phyloP scores from a whole-genome alignment of 139 green algal species.

The Chlamydomonas incerta region DNA sequence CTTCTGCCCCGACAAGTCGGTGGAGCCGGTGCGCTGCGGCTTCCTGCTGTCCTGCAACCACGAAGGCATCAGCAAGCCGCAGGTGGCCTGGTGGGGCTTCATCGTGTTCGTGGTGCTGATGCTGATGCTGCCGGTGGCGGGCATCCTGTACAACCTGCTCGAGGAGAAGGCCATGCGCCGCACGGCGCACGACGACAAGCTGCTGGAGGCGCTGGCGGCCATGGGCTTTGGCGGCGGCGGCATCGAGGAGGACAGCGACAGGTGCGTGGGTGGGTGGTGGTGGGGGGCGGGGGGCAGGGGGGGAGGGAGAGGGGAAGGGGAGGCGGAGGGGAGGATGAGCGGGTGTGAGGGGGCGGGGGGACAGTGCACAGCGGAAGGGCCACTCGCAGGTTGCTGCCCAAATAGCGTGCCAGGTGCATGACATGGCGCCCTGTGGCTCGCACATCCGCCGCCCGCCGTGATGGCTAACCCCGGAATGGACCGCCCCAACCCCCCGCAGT shows the following conservation, averaged over 20 bases:
- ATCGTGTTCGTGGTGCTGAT: conserved; percentile 14
- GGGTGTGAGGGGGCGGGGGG: too few relatives aligned
- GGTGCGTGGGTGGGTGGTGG: too few relatives aligned
- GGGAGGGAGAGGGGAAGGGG: too few relatives aligned
- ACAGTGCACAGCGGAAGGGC: too few relatives aligned
- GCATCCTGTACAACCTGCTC: conserved; percentile 1
- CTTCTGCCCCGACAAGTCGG: conserved; percentile 42
- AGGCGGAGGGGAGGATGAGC: too few relatives aligned
- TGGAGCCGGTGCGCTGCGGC: conserved; percentile 9
- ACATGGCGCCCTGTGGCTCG: too few relatives aligned
- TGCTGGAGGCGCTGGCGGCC: conserved; percentile 24
- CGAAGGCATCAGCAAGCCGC: conserved; percentile 2
- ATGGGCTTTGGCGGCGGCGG: conserved; percentile 8
- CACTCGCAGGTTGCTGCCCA: too few relatives aligned
- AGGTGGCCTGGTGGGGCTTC: conserved; percentile 27
- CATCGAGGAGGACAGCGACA: not conserved
- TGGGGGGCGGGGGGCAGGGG: too few relatives aligned
- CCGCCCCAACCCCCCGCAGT: not conserved
- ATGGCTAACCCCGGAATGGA: too few relatives aligned
- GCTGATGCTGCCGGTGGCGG: not conserved
- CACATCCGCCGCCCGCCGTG: too few relatives aligned
- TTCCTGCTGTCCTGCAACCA: conserved; percentile 11
- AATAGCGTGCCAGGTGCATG: too few relatives aligned
- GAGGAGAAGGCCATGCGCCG: not conserved
- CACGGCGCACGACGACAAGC: not conserved